Percentiles rank a stretch among this genome's conserved stretches.
These are phyloP conservation scores for Ciborinia camelliae DNA, from an alignment of 2,329 filamentous ascomycete genomes.

Conservation along the genomic window DNA sequence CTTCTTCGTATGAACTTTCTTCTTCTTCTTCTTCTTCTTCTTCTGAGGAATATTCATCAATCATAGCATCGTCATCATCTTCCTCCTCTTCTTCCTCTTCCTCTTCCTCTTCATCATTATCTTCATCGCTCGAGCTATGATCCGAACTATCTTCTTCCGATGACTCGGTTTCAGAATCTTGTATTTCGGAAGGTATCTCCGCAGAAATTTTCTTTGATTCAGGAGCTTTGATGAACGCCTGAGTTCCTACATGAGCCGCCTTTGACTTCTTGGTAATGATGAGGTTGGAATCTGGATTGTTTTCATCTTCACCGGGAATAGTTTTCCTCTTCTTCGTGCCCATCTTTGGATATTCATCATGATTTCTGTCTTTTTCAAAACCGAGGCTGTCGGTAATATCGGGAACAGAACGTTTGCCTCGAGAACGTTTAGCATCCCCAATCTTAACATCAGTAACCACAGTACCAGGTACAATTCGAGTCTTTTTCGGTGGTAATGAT, in stretches of 20 bases:
- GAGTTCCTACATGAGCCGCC: background rate
- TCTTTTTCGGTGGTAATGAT: background rate
- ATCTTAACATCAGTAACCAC: background rate
- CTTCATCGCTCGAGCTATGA: background rate
- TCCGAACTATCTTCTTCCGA: conserved; percentile 2
- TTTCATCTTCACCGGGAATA: background rate
- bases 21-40: conserved; percentile 4
- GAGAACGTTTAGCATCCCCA: background rate
- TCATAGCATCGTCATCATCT: background rate
- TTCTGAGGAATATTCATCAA: background rate
- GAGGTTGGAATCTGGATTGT: background rate
- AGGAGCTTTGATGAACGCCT: background rate
- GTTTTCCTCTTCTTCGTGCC: background rate
- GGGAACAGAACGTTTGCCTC: background rate
- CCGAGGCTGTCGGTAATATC: background rate
- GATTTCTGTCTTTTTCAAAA: background rate
- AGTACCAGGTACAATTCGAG: background rate
- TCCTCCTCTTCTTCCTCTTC: background rate
- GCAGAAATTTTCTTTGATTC: background rate
- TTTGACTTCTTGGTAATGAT: background rate
- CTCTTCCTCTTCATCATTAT: background rate
- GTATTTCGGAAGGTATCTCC: background rate
- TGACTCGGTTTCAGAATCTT: background rate
- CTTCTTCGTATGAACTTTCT: background rate
- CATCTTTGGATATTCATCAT: background rate